A percentile compares a stretch with the other conserved stretches of the same genome.
phyloP scores from a whole-genome alignment of 1,284 basidiomycete genomes.

The Trichosporon ovoides region DNA sequence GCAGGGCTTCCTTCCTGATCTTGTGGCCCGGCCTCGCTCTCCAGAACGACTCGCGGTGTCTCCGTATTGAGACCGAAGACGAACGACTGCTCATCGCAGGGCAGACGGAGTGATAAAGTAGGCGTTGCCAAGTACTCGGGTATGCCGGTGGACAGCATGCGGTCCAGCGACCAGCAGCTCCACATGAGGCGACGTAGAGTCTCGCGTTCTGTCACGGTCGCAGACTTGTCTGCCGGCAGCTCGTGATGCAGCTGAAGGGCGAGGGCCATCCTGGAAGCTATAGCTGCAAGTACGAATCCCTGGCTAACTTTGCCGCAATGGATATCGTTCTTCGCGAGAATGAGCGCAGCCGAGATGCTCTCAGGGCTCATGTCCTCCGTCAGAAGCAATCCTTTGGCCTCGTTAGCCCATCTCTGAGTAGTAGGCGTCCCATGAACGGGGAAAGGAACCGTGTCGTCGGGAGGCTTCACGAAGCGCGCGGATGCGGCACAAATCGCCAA shows the following conservation, averaged over 20 bases:
- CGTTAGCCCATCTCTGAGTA: slow-evolving; percentile 19
- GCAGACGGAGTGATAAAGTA: slow-evolving; percentile 10
- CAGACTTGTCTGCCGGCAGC: slow-evolving; percentile 8
- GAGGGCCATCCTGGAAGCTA: slow-evolving; percentile 20
- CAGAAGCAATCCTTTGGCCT: slow-evolving; percentile 19
- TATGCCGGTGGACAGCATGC: slow-evolving; percentile 25
- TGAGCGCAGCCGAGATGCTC: slow-evolving; percentile 19
- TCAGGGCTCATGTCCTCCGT: slow-evolving; percentile 22
- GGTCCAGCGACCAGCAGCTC: slow-evolving; percentile 24
- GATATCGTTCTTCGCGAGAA: slow-evolving; percentile 26
- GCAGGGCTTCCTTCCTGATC: slow-evolving; percentile 1
- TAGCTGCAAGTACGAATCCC: slow-evolving; percentile 16
- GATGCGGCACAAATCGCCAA: slow-evolving; percentile 22
- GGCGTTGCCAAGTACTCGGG: slow-evolving; percentile 16
- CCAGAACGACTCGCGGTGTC: slow-evolving; percentile 11
- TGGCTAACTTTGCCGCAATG: slow-evolving; percentile 17
- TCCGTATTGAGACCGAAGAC: slow-evolving; percentile 10
- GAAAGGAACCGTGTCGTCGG: background rate
- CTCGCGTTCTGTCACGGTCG: slow-evolving; percentile 17
- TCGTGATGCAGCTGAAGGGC: slow-evolving; percentile 20
- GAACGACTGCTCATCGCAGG: slow-evolving; percentile 19
- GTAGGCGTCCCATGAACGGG: background rate
- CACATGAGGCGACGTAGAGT: slow-evolving; percentile 24
- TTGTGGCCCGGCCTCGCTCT: background rate
- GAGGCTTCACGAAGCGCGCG: slow-evolving; percentile 17